phyloP scores from a whole-genome alignment of 768 basidiomycete species.

The Russula abietina region DNA sequence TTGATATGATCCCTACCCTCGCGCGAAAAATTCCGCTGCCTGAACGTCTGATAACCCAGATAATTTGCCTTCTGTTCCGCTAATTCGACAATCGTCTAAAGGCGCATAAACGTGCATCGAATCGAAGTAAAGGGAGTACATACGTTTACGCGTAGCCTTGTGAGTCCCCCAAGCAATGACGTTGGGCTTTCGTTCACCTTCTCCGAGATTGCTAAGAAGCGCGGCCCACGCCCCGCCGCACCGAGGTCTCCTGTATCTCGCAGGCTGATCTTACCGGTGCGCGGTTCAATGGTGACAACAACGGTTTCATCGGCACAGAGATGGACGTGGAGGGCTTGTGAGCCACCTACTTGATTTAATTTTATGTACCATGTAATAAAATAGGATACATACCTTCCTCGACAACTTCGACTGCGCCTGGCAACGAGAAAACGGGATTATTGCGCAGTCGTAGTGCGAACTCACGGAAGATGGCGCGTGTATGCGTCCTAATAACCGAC shows the following conservation, averaged over 20 bases:
- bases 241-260: conserved; percentile 78
- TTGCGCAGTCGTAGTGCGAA: conserved; percentile 52
- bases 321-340: conserved; percentile 56
- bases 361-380: neutral
- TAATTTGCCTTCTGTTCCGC: conserved; percentile 83
- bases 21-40: conserved; percentile 56
- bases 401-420: conserved; percentile 52
- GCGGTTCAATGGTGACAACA: conserved; percentile 67
- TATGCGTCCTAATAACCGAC: conserved; percentile 59
- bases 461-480: conserved; percentile 50
- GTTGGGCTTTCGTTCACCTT: conserved; percentile 66
- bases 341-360: conserved; percentile 37
- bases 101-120: neutral
- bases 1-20: conserved; percentile 45
- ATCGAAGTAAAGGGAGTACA: conserved; percentile 27
- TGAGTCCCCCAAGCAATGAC: conserved; percentile 50
- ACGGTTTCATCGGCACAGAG: conserved; percentile 74
- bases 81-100: conserved; percentile 76
- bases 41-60: conserved; percentile 72
- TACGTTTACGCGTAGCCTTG: conserved; percentile 58
- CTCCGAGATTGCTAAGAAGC: conserved; percentile 52
- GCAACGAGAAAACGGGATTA: conserved; percentile 53
- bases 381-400: conserved; percentile 43
- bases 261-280: conserved; percentile 73
- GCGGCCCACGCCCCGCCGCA: conserved; percentile 63